phyloP scores from a whole-genome alignment of 768 basidiomycete species.

The Naganishia randhawae region DNA sequence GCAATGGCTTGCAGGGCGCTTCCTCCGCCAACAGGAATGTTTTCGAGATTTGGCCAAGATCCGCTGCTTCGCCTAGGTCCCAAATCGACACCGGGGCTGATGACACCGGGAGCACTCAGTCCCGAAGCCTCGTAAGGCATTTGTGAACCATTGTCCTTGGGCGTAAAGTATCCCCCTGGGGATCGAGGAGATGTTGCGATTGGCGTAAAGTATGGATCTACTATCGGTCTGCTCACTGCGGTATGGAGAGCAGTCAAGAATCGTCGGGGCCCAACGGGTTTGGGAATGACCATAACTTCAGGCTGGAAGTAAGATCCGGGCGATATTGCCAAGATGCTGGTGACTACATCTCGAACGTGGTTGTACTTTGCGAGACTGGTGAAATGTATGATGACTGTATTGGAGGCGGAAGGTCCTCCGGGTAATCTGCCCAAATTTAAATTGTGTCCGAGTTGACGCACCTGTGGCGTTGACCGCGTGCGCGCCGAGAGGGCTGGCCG shows the following conservation, averaged over 20 bases:
- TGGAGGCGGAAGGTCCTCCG: background rate
- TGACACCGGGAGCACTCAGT: background rate
- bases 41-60: conserved; percentile 13
- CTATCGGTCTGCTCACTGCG: conserved; percentile 73
- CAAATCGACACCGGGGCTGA: conserved; percentile 12
- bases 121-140: background rate
- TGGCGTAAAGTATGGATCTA: conserved; percentile 90
- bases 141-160: background rate
- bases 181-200: conserved; percentile 86
- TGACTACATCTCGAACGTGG: conserved; percentile 75
- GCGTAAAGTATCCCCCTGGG: conserved; percentile 58
- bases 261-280: conserved; percentile 90
- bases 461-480: conserved; percentile 70
- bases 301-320: conserved; percentile 55
- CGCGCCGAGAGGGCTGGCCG: conserved; percentile 43
- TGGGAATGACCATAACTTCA: conserved; percentile 94
- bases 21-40: background rate
- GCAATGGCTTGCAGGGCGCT: conserved; percentile 6
- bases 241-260: conserved; percentile 89
- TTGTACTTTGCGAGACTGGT: conserved; percentile 88
- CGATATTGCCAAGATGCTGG: conserved; percentile 59
- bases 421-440: conserved; percentile 1
- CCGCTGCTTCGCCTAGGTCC: conserved; percentile 6
- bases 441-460: conserved; percentile 55
- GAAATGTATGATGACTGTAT: conserved; percentile 73